Base-by-base conservation (phyloP, 148 eudicot genomes). In the Diospyros kaki region DNA sequence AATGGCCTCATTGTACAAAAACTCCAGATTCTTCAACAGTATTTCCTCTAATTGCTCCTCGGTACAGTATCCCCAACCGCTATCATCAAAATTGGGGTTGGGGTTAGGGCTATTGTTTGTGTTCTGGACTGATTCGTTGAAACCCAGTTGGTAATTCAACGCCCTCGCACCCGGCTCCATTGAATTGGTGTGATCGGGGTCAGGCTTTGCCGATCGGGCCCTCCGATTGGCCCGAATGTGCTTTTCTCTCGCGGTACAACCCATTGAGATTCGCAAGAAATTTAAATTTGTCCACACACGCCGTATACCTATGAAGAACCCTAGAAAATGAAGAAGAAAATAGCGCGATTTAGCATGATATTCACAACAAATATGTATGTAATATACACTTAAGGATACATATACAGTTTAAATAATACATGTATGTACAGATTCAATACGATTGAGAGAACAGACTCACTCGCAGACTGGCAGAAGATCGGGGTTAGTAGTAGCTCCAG, bases 11-110 rank as follows among this genome's bases (percentile, higher is more conserved):
- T 87, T 90, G 73, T 92, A 95, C 83, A 92, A 79, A 79, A 84
- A 80, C 79, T 95, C 98, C 76, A 95, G 77, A 80, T 90, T 88
- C 74, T 92, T 90, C 61, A 92, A 74, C 83, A 95, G 71, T 62
- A 90, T 85, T 72, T 92, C 97, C 80, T 90, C 93, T 62, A 95
- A 83, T 73, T 95, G 94, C 64, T 95, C 98, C 85, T 95, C 98
- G 56, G 98, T 92, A 83, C 96, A 92, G 83, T 90, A 94, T 0
- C 96, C 92, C 97, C 93, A 89, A 53, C 90, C 89, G 81, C 86
- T 86, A 71, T 92, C 96, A 69, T 92, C 98, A 73, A 85, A 86
- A 82, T 81, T 75, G 39, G 86, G 83, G 43, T 75, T 75, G 39
- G 86, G 83, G 43, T 74, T 77, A 58, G 81, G 66, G 63, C 80